Conservation (phyloP, 78 protist genomes). For the Monosiga brevicollis region DNA sequence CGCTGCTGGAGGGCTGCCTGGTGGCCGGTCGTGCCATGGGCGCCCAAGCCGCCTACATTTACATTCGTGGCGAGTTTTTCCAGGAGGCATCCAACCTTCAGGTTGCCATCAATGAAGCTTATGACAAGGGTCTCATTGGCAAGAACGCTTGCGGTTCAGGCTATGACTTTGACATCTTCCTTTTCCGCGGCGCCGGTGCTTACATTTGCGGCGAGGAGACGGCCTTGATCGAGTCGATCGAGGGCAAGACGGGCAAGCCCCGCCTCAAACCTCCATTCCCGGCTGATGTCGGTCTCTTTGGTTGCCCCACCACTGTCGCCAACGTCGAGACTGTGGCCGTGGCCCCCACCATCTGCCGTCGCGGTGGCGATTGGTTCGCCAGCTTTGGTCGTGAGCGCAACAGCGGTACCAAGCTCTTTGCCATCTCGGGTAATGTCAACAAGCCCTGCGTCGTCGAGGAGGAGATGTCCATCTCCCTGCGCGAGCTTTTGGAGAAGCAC, state of each 20-base stretch:
- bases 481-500: slow-evolving; percentile 83
- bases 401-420: slow-evolving; percentile 87
- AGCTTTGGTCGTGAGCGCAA: slow-evolving; percentile 87
- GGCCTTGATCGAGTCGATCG: slow-evolving; percentile 90
- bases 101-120: slow-evolving; percentile 34
- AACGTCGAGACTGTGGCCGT: slow-evolving; percentile 99
- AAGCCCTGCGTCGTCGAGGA: slow-evolving; percentile 92
- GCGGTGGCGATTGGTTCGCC: slow-evolving; percentile 84
- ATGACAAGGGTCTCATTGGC: slow-evolving; percentile 78
- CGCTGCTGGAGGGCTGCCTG: slow-evolving; percentile 91
- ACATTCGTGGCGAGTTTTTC: slow-evolving; percentile 92
- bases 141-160: slow-evolving; percentile 89
- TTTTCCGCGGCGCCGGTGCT: slow-evolving; percentile 96
- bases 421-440: slow-evolving; percentile 78
- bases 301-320: slow-evolving; percentile 98
- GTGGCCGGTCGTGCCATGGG: slow-evolving; percentile 95
- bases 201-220: slow-evolving; percentile 99
- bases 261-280: slow-evolving; percentile 99
- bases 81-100: slow-evolving; percentile 43
- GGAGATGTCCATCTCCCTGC: slow-evolving; percentile 88
- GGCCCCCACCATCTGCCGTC: slow-evolving; percentile 89
- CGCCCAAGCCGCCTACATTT: slow-evolving; percentile 94
- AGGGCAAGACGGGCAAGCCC: slow-evolving; percentile 94
- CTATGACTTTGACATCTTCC: slow-evolving; percentile 83
- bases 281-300: slow-evolving; percentile 93